Evolutionary conservation across 768 basidiomycete genomes (phyloP).

Genomic region (Hypsizygus marmoreus): DNA sequence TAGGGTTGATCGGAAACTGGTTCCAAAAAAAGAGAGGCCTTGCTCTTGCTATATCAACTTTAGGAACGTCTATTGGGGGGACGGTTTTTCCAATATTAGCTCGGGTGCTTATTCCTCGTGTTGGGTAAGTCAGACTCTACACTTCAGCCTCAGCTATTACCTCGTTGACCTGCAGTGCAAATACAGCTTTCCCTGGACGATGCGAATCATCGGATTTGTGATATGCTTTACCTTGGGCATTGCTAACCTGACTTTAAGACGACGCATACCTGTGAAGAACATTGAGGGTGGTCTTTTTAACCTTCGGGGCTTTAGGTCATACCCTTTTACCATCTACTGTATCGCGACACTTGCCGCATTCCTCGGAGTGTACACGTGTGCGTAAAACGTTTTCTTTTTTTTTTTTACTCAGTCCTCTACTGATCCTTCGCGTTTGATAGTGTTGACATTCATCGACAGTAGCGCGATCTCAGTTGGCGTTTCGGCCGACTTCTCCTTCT

Average conservation of each 20-base stretch:
- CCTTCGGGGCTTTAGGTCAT: conserved; percentile 41
- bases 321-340: conserved; percentile 55
- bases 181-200: conserved; percentile 66
- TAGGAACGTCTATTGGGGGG: conserved; percentile 63
- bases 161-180: background rate
- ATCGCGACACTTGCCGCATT: conserved; percentile 47
- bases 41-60: conserved; percentile 54
- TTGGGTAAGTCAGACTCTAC: conserved; percentile 46
- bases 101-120: conserved; percentile 48
- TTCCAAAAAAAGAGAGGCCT: conserved; percentile 56
- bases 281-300: conserved; percentile 58
- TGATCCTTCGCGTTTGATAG: conserved; percentile 24
- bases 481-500: conserved; percentile 50
- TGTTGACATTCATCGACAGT: conserved; percentile 59
- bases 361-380: conserved; percentile 65
- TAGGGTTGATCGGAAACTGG: conserved; percentile 63
- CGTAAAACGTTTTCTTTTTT: conserved; percentile 13
- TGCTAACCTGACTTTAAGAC: conserved; percentile 45
- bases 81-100: conserved; percentile 61
- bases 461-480: conserved; percentile 50
- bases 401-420: background rate
- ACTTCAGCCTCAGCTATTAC: background rate
- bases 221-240: conserved; percentile 48
- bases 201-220: conserved; percentile 66
- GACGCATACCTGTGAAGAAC: conserved; percentile 55